Evolutionary conservation across 139 green algal genomes (phyloP).

Genomic region (Haematococcus lacustris): DNA sequence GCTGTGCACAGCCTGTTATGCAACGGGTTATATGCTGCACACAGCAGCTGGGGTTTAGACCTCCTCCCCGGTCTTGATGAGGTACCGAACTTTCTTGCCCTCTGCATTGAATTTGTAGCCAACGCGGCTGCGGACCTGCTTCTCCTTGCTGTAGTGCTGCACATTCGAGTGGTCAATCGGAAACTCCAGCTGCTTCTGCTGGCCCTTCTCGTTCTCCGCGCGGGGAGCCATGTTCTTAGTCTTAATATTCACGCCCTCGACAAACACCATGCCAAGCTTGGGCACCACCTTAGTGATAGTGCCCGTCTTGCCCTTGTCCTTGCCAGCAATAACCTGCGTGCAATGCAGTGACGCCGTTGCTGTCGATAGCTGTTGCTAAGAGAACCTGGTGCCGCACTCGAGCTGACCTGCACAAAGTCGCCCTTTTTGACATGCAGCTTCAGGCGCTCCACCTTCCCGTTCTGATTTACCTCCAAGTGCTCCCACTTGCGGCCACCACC

Average conservation of each 20-base stretch:
- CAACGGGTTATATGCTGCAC: too few species aligned
- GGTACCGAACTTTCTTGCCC: conserved; percentile 78
- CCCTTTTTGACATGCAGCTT: conserved; percentile 85
- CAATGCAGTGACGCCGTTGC: too few species aligned
- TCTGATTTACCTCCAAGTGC: conserved; percentile 59
- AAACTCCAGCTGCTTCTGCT: conserved; percentile 77
- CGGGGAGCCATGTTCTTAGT: conserved; percentile 79
- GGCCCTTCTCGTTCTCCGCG: conserved; percentile 68
- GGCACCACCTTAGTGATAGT: conserved; percentile 65
- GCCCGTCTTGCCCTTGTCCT: conserved; percentile 92
- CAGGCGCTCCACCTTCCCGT: conserved; percentile 70
- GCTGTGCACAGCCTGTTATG: too few species aligned
- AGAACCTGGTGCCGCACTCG: not conserved
- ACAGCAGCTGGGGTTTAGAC: too few species aligned
- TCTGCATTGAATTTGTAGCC: conserved; percentile 67
- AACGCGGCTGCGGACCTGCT: conserved; percentile 56
- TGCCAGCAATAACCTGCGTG: conserved; percentile 76
- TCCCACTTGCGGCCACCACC: conserved; percentile 85
- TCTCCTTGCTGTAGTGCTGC: conserved; percentile 79
- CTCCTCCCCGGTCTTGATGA: conserved; percentile 87
- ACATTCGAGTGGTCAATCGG: conserved; percentile 96
- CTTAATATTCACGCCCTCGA: conserved; percentile 92
- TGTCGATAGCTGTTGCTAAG: too few species aligned
- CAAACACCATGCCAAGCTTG: conserved; percentile 78
- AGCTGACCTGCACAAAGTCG: conserved; percentile 82